Conservation (phyloP, 2,329 filamentous ascomycete species). For the Corinectria fuckeliana region DNA sequence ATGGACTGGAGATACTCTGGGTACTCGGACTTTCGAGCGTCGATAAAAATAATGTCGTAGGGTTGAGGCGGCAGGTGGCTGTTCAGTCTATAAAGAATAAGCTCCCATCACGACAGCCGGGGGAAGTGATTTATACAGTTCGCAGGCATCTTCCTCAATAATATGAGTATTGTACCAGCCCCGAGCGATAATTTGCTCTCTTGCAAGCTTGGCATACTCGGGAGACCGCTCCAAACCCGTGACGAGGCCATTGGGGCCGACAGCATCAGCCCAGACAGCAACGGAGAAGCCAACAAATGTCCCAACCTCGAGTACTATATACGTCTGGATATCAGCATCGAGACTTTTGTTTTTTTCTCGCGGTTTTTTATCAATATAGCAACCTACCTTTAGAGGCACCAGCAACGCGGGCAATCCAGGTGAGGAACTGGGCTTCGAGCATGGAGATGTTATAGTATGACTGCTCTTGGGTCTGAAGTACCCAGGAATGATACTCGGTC, state of each 20-base stretch:
- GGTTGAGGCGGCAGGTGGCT: neutral
- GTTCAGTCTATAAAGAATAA: neutral
- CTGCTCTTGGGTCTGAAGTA: neutral
- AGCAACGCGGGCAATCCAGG: neutral
- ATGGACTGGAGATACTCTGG: neutral
- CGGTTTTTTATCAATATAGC: neutral
- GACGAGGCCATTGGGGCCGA: neutral
- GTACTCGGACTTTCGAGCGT: neutral
- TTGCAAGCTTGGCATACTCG: neutral
- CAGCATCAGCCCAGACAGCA: neutral
- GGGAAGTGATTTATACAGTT: neutral
- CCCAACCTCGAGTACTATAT: neutral
- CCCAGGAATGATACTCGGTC: neutral
- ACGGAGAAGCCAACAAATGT: neutral
- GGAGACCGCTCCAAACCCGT: neutral
- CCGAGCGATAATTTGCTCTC: neutral
- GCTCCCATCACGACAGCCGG: too few relatives aligned
- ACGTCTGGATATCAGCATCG: neutral
- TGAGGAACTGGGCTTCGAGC: neutral
- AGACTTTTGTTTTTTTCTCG: neutral
- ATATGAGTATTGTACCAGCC: neutral
- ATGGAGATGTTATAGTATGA: neutral
- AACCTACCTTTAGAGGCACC: neutral
- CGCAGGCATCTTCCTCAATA: neutral
- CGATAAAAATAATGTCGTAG: neutral